Evolutionary conservation across 164 flowering plant species (phyloP).

Genomic region (Piper betle): DNA sequence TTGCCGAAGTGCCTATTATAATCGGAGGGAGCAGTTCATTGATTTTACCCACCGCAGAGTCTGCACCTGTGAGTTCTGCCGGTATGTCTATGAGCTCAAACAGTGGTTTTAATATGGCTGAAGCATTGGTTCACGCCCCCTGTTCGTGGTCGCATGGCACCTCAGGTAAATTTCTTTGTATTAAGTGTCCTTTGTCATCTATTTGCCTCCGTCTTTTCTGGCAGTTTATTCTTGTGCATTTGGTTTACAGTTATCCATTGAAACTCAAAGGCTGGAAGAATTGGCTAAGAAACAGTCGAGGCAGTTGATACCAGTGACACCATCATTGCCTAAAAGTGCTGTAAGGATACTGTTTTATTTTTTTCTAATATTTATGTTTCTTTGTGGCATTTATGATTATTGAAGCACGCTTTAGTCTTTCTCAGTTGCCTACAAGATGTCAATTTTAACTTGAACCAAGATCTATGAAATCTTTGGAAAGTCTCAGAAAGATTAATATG

Average conservation of each 20-base stretch:
- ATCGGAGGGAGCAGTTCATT: constrained; percentile 27
- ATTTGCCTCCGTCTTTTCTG: too few relatives aligned
- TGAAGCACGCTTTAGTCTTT: too few relatives aligned
- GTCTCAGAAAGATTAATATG: too few relatives aligned
- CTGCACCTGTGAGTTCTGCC: constrained; percentile 14
- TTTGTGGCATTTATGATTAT: too few relatives aligned
- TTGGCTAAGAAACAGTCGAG: constrained; percentile 72
- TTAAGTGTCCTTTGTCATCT: background rate
- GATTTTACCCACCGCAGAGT: constrained; percentile 25
- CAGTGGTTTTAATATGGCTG: constrained; percentile 83
- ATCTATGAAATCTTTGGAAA: too few relatives aligned
- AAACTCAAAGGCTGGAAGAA: constrained; percentile 74
- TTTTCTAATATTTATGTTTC: background rate
- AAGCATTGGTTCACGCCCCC: constrained; percentile 70
- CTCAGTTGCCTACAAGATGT: too few relatives aligned
- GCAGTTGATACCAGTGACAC: constrained; percentile 73
- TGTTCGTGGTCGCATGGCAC: constrained; percentile 31
- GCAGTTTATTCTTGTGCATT: background rate
- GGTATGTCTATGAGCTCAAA: constrained; percentile 22
- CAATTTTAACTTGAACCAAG: too few relatives aligned
- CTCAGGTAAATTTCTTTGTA: constrained; percentile 36
- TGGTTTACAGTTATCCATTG: constrained; percentile 36
- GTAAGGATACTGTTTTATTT: constrained; percentile 20
- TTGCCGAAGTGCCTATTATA: constrained; percentile 62
- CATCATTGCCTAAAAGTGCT: constrained; percentile 55